A percentile compares a stretch with the other conserved stretches of the same genome.
These are phyloP conservation scores for Anthoceros angustus DNA, from an alignment of 225 moss, liverwort and hornwort genomes.

Conservation along the genomic window DNA sequence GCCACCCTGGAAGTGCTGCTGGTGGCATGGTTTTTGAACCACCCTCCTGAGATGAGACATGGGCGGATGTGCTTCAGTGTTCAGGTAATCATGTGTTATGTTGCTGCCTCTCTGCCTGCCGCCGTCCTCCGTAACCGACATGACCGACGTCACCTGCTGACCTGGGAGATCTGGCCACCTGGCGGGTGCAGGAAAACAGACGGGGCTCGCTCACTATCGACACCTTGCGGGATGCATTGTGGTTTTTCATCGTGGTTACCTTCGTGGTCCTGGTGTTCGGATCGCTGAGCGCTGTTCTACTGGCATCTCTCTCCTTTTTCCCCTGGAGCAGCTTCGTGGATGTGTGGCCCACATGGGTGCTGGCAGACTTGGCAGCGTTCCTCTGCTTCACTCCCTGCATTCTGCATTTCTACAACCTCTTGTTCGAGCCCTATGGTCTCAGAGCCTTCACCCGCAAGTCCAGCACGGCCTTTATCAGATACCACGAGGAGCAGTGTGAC, in stretches of 20 bases:
- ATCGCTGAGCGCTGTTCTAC: constrained; percentile 50
- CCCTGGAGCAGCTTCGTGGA: constrained; percentile 47
- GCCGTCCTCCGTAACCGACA: not conserved
- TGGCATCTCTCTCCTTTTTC: constrained; percentile 48
- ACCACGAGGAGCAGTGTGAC: constrained; percentile 10
- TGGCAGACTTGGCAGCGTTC: constrained; percentile 68
- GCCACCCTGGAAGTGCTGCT: constrained; percentile 51
- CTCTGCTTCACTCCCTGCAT: constrained; percentile 83
- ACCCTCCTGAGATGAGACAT: constrained; percentile 56
- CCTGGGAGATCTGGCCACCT: not conserved
- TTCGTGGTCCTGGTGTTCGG: constrained; percentile 55
- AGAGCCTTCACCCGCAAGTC: constrained; percentile 31
- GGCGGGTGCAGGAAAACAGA: constrained; percentile 45
- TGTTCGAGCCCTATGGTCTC: constrained; percentile 14
- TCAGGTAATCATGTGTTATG: constrained; percentile 32
- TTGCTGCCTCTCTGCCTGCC: not conserved
- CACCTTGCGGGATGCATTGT: constrained; percentile 92
- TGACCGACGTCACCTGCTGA: not conserved
- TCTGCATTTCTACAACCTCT: constrained; percentile 65
- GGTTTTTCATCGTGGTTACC: constrained; percentile 74
- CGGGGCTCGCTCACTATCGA: constrained; percentile 66
- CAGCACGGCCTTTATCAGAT: constrained; percentile 11
- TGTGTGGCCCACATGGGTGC: constrained; percentile 84
- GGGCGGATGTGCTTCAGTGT: constrained; percentile 57
- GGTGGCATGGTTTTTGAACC: constrained; percentile 82